Base-by-base conservation (phyloP, 805 yeast genomes). In the Grigorovia humatica region DNA sequence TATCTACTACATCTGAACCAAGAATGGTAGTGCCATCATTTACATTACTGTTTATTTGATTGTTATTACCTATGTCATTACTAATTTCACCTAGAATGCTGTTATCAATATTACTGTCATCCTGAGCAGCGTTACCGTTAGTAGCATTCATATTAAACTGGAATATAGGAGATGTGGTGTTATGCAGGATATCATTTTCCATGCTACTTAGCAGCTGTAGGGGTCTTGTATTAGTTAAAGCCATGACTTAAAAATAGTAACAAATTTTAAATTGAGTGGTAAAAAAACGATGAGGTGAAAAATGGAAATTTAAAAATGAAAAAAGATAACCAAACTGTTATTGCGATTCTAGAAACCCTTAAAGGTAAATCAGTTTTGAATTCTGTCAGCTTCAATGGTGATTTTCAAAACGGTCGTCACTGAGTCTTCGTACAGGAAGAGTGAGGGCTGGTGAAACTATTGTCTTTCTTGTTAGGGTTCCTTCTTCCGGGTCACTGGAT, bases 191-290 rank as follows among this genome's bases (percentile, higher is more conserved):
- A 43, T 65, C 70, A 51, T 60, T 62, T 48, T 71, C 74, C 52
- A 69, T 64, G 30, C 15, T 30, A 11, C 65, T 62, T 43, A 82
- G 78, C 58, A 79, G 70, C 40, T 75, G 78, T 50, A 79, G 73
- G 29, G 84, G 84, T 74, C 83, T 78, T 72, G 82, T 76, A 63
- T 80, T 82, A 55, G 85, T 80, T 69, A 80, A 73, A 52, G 85
- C 85, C 85, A 80, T 80, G 27, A 23, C 27, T 23, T 23, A 23
- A 23, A 6, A 23, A n/a, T n/a, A 23, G 27, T 23, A 6, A 4
- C 27, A 23, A 23, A 23, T 12, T 32, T 20, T n/a, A 40, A 17
- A 13, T 9, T 6, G 17, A 19, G 30, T 6, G 32, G n/a, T n/a
- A n/a, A 38, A 47, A 48, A 43, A 49, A 18, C 23, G 40, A 40